Conservation (phyloP, 129 eudicot genomes). For the Flaveria trinervia region DNA sequence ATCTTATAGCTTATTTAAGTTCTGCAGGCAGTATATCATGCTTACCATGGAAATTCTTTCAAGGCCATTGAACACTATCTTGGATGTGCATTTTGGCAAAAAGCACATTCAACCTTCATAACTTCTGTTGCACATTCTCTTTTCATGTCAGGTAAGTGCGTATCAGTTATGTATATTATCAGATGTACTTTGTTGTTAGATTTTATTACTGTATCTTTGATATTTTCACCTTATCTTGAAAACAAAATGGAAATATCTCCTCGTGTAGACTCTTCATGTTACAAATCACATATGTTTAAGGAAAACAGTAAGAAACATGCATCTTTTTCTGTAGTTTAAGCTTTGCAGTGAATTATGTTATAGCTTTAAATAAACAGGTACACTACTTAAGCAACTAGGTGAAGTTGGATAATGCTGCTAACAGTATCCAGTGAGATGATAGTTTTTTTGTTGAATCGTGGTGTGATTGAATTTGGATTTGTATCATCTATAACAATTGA, state of each 20-base stretch:
- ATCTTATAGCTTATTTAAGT: not conserved
- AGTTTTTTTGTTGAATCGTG: not conserved
- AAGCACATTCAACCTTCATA: conserved; percentile 80
- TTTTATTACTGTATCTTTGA: not conserved
- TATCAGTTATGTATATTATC: not conserved
- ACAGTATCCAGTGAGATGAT: not conserved
- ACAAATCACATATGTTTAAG: not conserved
- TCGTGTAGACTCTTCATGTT: not conserved
- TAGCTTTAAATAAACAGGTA: not conserved
- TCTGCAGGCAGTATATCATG: conserved; percentile 73
- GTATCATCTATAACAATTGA: not conserved
- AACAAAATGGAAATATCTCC: not conserved
- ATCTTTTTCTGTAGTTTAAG: not conserved
- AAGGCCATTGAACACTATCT: conserved; percentile 88
- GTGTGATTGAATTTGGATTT: not conserved
- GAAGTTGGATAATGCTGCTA: not conserved
- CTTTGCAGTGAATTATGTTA: not conserved
- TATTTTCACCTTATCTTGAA: not conserved
- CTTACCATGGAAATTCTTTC: conserved; percentile 61
- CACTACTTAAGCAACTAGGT: not conserved
- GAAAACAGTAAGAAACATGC: not conserved
- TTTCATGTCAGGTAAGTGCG: conserved; percentile 70
- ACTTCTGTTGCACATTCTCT: conserved; percentile 74
- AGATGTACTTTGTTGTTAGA: not conserved
- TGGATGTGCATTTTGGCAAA: conserved; percentile 81